These are phyloP conservation scores for Glycine latifolia DNA, from an alignment of 306 rosid genomes.

Conservation along the genomic window DNA sequence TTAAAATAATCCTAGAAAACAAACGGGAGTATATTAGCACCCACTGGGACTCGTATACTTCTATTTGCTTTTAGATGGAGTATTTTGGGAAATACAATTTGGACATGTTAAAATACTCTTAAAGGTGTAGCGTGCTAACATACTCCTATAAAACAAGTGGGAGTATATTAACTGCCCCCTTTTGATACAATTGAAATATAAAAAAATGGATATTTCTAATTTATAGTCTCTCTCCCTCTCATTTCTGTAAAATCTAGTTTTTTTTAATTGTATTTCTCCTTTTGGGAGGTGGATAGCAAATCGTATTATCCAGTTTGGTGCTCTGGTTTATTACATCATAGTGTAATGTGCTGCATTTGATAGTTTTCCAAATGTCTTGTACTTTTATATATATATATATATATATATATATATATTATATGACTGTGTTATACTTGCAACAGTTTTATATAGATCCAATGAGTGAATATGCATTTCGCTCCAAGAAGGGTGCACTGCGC, in stretches of 20 bases:
- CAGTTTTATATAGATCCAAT: conserved; percentile 17
- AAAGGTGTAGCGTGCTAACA: not conserved
- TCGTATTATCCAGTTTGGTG: not conserved
- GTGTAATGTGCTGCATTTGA: conserved; percentile 13
- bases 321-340: not conserved
- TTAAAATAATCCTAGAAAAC: not conserved
- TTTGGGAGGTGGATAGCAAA: not conserved
- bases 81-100: not conserved
- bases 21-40: not conserved
- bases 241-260: not conserved
- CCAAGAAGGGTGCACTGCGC: conserved; percentile 24
- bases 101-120: not conserved
- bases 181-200: not conserved
- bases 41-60: not conserved
- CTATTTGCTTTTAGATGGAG: not conserved
- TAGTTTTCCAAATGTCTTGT: not conserved
- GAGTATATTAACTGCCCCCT: not conserved
- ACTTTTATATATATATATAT: not conserved
- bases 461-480: conserved; percentile 4
- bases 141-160: not conserved
- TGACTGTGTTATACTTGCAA: conserved; percentile 7
- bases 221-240: too few relatives aligned
- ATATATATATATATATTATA: too few relatives aligned
- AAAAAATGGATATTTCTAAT: not conserved
- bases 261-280: not conserved